Base-by-base conservation (phyloP, 441 rosid genomes). In the Adansonia grandidieri region DNA sequence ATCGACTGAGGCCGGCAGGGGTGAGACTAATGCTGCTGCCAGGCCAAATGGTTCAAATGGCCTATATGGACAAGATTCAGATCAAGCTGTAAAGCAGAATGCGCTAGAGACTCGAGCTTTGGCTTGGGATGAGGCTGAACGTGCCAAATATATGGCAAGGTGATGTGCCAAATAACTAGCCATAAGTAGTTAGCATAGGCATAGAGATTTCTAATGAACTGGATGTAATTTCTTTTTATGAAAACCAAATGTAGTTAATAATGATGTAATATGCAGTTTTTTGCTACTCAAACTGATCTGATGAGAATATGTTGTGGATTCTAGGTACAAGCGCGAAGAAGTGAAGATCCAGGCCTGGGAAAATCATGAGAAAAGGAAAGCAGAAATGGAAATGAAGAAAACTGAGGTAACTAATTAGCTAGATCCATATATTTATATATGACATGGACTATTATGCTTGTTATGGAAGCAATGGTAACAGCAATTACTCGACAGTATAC, bases 91-190 rank as follows among this genome's bases (percentile, higher is more conserved):
- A 75, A 82, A 83, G 82, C 70, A 77, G 87, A 91, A 79, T 84
- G 82, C 89, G 54, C 84, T 94, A 65, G 96, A 94, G 71, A 84
- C 91, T 17, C 84, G 91, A 82, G 97, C 98, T 14, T 51, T 84
- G 81, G 97, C 97, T 74, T 96, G 97, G 99, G 98, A 90, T 42
- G 98, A 94, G 81, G 98, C 97, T 0, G 96, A 96, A 84, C 91
- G 96, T 0, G 94, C 98, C 76, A 96, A 92, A 78, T 94, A 85
- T 71, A 91, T 86, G 92, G 98, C 98, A 44, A 94, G 98, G 97
- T 96, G 76, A 82, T 73, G 15, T 20, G 47, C 32, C 60, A 69
- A 78, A 22, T 37, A 40, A 19, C 37, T 82, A 47, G 44, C 65
- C 40, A 37, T 37, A 37, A 37, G 40, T 37, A 37, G 40, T 3